phyloP scores from a whole-genome alignment of 768 basidiomycete species.

The Sistotremastrum suecicum region DNA sequence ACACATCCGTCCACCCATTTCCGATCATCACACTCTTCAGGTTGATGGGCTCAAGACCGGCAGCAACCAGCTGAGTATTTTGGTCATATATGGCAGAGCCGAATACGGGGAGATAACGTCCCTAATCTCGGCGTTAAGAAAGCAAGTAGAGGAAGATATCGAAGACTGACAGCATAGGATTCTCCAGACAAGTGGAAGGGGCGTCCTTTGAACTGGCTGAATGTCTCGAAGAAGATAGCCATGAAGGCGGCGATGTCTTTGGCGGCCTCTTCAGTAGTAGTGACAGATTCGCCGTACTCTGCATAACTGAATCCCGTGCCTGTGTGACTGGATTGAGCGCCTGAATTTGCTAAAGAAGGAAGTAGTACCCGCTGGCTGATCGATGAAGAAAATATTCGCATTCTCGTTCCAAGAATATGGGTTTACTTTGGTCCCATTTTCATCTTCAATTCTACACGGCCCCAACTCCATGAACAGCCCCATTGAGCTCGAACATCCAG shows the following conservation, averaged over 20 bases:
- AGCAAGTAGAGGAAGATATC: neutral
- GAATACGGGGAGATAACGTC: conserved; percentile 37
- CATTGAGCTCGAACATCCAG: conserved; percentile 21
- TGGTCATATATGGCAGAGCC: conserved; percentile 35
- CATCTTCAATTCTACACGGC: conserved; percentile 48
- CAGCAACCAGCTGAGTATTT: conserved; percentile 25
- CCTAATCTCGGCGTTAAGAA: conserved; percentile 16
- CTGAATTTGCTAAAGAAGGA: conserved; percentile 5
- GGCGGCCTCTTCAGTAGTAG: conserved; percentile 53
- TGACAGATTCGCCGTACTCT: conserved; percentile 44
- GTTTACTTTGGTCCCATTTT: conserved; percentile 36
- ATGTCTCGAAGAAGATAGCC: conserved; percentile 61
- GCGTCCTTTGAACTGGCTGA: conserved; percentile 54
- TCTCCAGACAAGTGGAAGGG: conserved; percentile 25
- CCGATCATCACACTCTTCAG: conserved; percentile 36
- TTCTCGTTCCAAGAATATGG: conserved; percentile 56
- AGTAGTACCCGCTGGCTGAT: conserved; percentile 24
- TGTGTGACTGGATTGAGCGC: conserved; percentile 1
- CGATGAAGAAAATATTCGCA: conserved; percentile 42
- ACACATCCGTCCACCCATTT: conserved; percentile 30
- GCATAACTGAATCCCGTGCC: conserved; percentile 26
- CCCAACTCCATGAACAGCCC: conserved; percentile 38
- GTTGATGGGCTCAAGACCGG: conserved; percentile 36
- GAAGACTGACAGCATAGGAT: conserved; percentile 10
- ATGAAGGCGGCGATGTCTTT: conserved; percentile 60